Evolutionary conservation across 2,329 filamentous ascomycete species (phyloP), one percentile per base, ranked within the genome.

Genomic region (Hypoxylon sp.): DNA sequence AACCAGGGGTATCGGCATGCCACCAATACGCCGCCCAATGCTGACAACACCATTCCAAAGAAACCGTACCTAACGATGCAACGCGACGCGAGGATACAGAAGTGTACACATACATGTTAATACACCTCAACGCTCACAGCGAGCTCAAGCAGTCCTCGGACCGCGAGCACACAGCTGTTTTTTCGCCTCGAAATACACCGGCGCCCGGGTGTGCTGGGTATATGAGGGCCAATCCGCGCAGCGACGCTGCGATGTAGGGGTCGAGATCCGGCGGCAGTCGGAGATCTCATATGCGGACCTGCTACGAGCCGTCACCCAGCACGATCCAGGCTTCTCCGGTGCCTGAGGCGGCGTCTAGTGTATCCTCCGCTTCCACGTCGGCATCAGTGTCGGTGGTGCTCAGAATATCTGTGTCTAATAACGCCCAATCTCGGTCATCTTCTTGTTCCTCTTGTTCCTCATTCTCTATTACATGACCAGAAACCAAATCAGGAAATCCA

Each of bases 281-380:
- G 68, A 69, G 60, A 59, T 62, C 68, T 69, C 72, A 56, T 65
- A 27, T 63, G 73, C 67, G 71, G 73, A 74, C 62, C 70, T 77
- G 75, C 69, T 77, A 74, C 74, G 69, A 76, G 74, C 72, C 73
- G 71, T 74, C 74, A 39, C 71, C 72, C 70, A 74, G 69, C 59
- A 75, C 67, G 2, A 75, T 57, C 73, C 74, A 76, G 64, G 68
- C 74, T 47, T 71, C 70, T 44, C 61, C 66, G 65, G 62, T 42
- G 61, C 51, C 52, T 4, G 65, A 68, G 44, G 55, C n/a, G 21
- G 58, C 52, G 31, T 69, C 65, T 47, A 55, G 60, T 1, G 31
- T 29, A 17, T 60, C 66, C 47, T 67, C 62, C 29, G 37, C 51
- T 37, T 19, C 17, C 7, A 21, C 39, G 11, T 62, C 52, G 27